Evolutionary conservation across 805 yeast species (phyloP), one percentile per base, ranked within the genome.

Genomic region (Suhomyces emberorum): DNA sequence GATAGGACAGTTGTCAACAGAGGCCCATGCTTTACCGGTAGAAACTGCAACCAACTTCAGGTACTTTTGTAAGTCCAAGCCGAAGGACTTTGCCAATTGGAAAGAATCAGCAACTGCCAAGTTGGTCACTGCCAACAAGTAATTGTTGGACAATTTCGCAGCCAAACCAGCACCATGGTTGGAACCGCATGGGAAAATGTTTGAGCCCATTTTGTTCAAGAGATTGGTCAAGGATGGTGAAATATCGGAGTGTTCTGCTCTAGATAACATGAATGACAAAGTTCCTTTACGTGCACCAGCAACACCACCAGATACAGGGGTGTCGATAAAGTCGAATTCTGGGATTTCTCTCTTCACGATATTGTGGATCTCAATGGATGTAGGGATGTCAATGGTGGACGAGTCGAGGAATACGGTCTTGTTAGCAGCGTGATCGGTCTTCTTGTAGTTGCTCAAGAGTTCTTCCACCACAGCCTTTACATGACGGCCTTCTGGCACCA

Each of bases 231-330:
- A 63, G 0, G 40, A 28, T 1, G 66, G 64, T 3, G 62, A 43
- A 15, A 69, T 49, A 14, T 52, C 51, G 10, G 49, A 57, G 9
- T 51, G 52, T 24, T 48, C 39, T 8, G 53, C 46, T 31, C 70
- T 45, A 1, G 77, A 74, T 10, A 74, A 65, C 80, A 74, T 74
- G 48, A 74, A 74, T 2, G 77, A 69, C 30, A 74, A 57, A 0
- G 77, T 66, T 1, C 65, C 79, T 34, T 74, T 72, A 34, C 69
- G 50, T 5, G 80, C 79, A 1, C 80, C 80, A 1, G 68, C 69
- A 1, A 69, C 74, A 11, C 80, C 80, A 3, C 80, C 80, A 7
- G 77, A 70, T 1, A 74, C 79, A 0, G 80, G 80, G 7, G 79
- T 68, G 47, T 74, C 80, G 26, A 74, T 67, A 44, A 72, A 74